Evolutionary conservation across 2,329 filamentous ascomycete genomes (phyloP), one percentile per base, ranked within the genome.

Genomic region (Aurifilum marmelostoma): DNA sequence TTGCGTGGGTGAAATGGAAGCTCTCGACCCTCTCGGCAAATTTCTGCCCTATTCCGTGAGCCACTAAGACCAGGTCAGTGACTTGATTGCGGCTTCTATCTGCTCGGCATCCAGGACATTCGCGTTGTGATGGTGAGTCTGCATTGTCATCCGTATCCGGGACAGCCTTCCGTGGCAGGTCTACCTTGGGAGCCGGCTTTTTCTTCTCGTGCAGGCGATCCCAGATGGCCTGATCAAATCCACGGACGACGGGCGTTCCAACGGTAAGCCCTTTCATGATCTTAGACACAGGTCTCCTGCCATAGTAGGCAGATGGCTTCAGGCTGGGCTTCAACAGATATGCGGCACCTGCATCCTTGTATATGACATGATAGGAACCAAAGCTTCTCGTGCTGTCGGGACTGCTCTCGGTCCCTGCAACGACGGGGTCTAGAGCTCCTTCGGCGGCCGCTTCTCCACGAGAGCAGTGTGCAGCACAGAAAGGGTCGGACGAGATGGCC

Each of bases 41-140:
- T 78, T 99, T 98, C 78, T 99, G 96, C 0, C 96, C 96, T 72
- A 99, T 98, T 1, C 96, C 96, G 75, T 99, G 96, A 58, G 96
- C 92, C 12, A 98, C 93, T 5, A 99, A 84, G 1, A 98, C 88
- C 9, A 99, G 83, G 76, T 99, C 96, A 0, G 92, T 95, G 6
- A 97, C 92, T 71, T 89, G 88, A 1, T 89, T 89, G 37, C 84
- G 84, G 56, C 87, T 83, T 76, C 89, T 85, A 77, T 93, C 84
- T 73, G 87, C 82, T 76, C 85, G 80, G 80, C 93, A 91, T 75
- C 89, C 85, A 6, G 69, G 65, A 66, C 39, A 66, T 52, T 71
- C 67, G 18, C 60, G 67, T 63, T 73, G 69, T 27, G 70, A 63
- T 32, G 74, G 65, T 32, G 74, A 41, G 50, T 60, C 24, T 59